Evolutionary conservation across 331 rosid species (phyloP).

Genomic region (Erythrophleum ivorense): DNA sequence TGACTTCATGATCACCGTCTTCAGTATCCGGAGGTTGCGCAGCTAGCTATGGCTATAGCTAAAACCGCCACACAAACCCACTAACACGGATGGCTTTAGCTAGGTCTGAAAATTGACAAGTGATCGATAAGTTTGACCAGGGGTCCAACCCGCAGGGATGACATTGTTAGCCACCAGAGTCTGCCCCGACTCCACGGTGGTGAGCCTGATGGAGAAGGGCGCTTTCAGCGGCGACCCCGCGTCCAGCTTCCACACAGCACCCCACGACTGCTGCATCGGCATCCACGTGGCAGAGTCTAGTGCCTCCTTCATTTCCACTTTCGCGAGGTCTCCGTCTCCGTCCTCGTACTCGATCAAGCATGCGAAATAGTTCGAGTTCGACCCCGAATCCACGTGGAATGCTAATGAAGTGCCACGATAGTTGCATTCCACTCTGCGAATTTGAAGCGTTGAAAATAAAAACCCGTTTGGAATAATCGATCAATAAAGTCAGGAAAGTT

Average conservation of each 20-base stretch:
- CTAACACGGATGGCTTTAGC: not conserved
- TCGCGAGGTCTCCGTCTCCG: constrained; percentile 53
- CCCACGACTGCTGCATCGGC: constrained; percentile 70
- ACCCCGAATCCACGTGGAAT: constrained; percentile 52
- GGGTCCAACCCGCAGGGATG: constrained; percentile 8
- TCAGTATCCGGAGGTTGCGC: not conserved
- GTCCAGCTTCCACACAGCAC: constrained; percentile 65
- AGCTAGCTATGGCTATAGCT: not conserved
- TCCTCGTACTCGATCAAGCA: constrained; percentile 53
- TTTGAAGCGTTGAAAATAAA: not conserved
- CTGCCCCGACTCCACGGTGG: constrained; percentile 41
- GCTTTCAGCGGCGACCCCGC: constrained; percentile 37
- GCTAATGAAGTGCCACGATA: constrained; percentile 48
- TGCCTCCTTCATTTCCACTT: constrained; percentile 48
- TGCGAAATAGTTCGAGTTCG: constrained; percentile 58
- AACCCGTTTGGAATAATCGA: not conserved
- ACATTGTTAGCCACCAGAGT: not conserved
- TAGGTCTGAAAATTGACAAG: not conserved
- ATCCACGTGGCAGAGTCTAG: constrained; percentile 45
- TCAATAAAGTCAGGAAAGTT: not conserved
- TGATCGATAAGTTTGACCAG: not conserved
- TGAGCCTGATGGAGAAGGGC: constrained; percentile 59
- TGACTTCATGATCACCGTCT: not conserved
- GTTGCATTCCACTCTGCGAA: constrained; percentile 60
- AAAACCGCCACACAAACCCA: not conserved